These are phyloP conservation scores for Erysiphe pulchra DNA, from an alignment of 2,329 filamentous ascomycete species.

Conservation along the genomic window DNA sequence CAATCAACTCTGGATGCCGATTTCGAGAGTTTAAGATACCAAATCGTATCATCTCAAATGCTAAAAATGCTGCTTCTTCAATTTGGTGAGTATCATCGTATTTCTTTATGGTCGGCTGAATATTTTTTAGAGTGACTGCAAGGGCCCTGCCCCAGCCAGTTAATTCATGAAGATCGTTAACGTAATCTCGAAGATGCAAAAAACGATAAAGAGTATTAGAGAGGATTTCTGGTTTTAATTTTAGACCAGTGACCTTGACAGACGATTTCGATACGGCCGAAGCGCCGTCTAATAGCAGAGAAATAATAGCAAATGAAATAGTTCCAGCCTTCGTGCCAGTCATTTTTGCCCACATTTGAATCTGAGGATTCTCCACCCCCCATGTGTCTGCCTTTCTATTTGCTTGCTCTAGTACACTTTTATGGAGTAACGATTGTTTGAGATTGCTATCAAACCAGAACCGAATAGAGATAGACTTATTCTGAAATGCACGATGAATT, in stretches of 20 bases:
- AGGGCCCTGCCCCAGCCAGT: slow-evolving; percentile 68
- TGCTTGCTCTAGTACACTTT: slow-evolving; percentile 22
- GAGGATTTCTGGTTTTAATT: slow-evolving; percentile 41
- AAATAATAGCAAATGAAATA: slow-evolving; percentile 34
- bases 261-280: slow-evolving; percentile 21
- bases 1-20: slow-evolving; percentile 26
- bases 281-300: slow-evolving; percentile 45
- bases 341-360: slow-evolving; percentile 19
- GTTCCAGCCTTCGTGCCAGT: slow-evolving; percentile 18
- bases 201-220: slow-evolving; percentile 69
- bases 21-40: slow-evolving; percentile 51
- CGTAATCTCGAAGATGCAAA: slow-evolving; percentile 66
- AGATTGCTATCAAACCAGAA: slow-evolving; percentile 63
- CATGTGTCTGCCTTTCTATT: slow-evolving; percentile 30
- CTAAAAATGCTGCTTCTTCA: slow-evolving; percentile 58
- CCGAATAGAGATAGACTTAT: slow-evolving; percentile 49
- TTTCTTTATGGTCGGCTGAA: slow-evolving; percentile 25
- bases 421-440: slow-evolving; percentile 41
- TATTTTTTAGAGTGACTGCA: slow-evolving; percentile 35
- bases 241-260: slow-evolving; percentile 15
- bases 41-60: slow-evolving; percentile 62
- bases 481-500: slow-evolving; percentile 61
- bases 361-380: slow-evolving; percentile 39
- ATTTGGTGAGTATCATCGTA: slow-evolving; percentile 21
- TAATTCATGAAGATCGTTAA: slow-evolving; percentile 52